Evolutionary conservation across 2,329 filamentous ascomycete genomes (phyloP).

Genomic region (Cadophora gregata): DNA sequence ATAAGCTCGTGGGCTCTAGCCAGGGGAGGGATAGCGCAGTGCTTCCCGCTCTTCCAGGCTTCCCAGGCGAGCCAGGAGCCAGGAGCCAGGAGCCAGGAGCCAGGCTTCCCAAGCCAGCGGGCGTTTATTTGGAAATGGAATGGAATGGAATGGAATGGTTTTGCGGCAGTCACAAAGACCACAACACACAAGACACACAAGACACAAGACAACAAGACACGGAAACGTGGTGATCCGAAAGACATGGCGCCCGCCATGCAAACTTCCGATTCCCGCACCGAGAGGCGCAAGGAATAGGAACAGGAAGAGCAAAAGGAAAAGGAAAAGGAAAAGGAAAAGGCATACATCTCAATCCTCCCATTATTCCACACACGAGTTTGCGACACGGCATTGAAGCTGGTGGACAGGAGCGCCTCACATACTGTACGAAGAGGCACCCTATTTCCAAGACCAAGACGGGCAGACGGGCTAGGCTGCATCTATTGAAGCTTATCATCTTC

Average conservation of each 20-base stretch:
- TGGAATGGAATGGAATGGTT: too few relatives aligned
- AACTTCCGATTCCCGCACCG: neutral
- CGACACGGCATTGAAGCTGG: conserved; percentile 1
- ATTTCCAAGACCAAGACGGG: conserved; percentile 8
- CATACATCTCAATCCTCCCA: too few relatives aligned
- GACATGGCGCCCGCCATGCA: neutral
- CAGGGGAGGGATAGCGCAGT: neutral
- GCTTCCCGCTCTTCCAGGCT: neutral
- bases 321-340: neutral
- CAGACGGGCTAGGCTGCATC: too few relatives aligned
- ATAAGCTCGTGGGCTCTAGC: neutral
- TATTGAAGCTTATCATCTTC: neutral
- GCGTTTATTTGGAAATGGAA: conserved; percentile 1
- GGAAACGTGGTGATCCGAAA: conserved; percentile 9
- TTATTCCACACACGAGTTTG: neutral
- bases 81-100: neutral
- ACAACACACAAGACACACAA: too few relatives aligned
- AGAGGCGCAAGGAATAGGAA: neutral
- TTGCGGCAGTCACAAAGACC: neutral
- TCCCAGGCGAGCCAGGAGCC: neutral
- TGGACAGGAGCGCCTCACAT: too few relatives aligned
- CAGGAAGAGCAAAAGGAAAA: neutral
- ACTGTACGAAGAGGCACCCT: neutral
- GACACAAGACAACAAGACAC: neutral
- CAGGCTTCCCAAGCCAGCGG: neutral